phyloP scores from a whole-genome alignment of 2,329 filamentous ascomycete genomes.

The Sarocladium oryzae region DNA sequence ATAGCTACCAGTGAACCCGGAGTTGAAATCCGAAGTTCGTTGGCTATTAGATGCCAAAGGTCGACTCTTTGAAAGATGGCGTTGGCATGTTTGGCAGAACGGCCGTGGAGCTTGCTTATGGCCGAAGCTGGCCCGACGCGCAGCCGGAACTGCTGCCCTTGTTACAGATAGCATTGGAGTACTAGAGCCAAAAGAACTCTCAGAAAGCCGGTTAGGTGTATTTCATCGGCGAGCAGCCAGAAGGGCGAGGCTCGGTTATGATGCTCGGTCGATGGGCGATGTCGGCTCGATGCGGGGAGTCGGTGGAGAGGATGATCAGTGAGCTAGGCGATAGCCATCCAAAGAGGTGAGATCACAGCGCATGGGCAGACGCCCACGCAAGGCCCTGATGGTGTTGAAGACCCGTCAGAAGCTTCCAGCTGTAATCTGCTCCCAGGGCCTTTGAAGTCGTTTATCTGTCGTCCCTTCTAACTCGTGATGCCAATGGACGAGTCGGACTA shows the following conservation, averaged over 20 bases:
- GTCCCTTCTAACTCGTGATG: no score
- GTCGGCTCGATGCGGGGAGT: constrained; percentile 7
- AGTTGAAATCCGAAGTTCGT: constrained; percentile 44
- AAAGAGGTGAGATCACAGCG: neutral
- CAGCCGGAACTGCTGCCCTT: constrained; percentile 10
- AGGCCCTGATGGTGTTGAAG: neutral
- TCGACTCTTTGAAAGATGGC: constrained; percentile 19
- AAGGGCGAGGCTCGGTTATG: neutral
- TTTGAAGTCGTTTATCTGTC: no score
- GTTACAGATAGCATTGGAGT: constrained; percentile 8
- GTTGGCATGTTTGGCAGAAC: constrained; percentile 15
- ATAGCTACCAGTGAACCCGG: constrained; percentile 53
- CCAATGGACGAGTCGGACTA: no score
- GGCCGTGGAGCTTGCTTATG: constrained; percentile 7
- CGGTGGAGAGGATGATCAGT: neutral
- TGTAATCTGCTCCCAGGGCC: no score
- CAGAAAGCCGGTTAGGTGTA: neutral
- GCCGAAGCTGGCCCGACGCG: constrained; percentile 13
- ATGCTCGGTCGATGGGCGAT: neutral
- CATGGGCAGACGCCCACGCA: neutral
- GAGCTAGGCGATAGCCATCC: constrained; percentile 1
- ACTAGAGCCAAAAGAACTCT: neutral
- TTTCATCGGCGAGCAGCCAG: neutral
- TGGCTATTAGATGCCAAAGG: constrained; percentile 18
- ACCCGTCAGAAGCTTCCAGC: no score